Conservation (phyloP, 345 rosid species). For the Euphorbia lathyris region DNA sequence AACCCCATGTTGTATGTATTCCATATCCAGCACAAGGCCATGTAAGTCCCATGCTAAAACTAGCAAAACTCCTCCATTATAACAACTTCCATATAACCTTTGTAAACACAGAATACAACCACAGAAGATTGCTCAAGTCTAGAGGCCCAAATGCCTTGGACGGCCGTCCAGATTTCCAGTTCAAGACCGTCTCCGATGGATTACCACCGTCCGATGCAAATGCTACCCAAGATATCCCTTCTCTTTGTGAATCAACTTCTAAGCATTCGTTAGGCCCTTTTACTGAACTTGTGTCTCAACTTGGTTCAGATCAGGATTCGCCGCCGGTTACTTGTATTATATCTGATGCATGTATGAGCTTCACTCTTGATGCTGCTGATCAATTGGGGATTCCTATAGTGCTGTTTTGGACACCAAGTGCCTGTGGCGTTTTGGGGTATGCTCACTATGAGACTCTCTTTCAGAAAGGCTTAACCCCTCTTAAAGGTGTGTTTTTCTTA, state of each 20-base stretch:
- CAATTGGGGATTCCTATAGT: conserved; percentile 27
- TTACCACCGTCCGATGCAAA: conserved; percentile 25
- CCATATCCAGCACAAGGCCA: conserved; percentile 59
- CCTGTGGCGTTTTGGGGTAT: conserved; percentile 27
- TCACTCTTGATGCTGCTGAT: conserved; percentile 30
- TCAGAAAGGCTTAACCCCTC: conserved; percentile 25
- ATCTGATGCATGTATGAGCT: conserved; percentile 35
- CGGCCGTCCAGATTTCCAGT: conserved; percentile 27
- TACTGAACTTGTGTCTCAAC: conserved; percentile 21
- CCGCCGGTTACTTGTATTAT: conserved; percentile 35
- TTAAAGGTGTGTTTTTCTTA: conserved; percentile 35
- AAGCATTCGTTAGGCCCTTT: conserved; percentile 15
- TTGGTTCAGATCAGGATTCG: not conserved
- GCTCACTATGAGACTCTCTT: conserved; percentile 12
- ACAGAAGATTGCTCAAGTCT: conserved; percentile 27
- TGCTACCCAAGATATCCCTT: conserved; percentile 28
- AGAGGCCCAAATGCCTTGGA: conserved; percentile 15
- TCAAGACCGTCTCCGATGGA: conserved; percentile 34
- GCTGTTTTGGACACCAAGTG: conserved; percentile 26
- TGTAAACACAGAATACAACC: conserved; percentile 47
- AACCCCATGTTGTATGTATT: conserved; percentile 49
- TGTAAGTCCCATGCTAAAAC: conserved; percentile 45
- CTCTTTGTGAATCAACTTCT: conserved; percentile 15
- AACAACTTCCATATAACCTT: conserved; percentile 49
- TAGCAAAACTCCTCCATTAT: conserved; percentile 49